Evolutionary conservation across 1,139 yeast species (phyloP), one percentile per base, ranked within the genome.

Genomic region (Yamadazyma taylorii): DNA sequence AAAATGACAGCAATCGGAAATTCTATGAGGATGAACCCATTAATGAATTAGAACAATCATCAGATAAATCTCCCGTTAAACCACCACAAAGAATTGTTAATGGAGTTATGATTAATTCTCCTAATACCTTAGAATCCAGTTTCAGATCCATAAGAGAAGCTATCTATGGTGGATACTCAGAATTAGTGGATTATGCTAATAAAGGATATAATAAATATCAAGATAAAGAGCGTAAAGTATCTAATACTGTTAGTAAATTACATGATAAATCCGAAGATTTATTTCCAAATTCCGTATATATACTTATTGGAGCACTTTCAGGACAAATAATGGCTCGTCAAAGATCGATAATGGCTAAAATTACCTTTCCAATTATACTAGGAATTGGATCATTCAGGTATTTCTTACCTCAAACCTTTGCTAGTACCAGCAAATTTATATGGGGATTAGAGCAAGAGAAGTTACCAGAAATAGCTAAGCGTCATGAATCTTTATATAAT

Each of bases 261-360:
- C 92, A 85, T 59, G 77, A 79, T 48, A 80, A 74, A 47, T 67
- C 75, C 36, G 97, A 89, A 60, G 86, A 81, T 42, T 63, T 90
- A 37, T 67, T 85, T 33, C 95, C 97, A 9, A 88, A 87, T 42
- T 64, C 83, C 4, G 64, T 87, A 19, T 89, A 86, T 54, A 71
- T 87, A 19, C 55, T 79, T 10, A 78, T 89, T 30, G 92, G 90
- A n/a, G 73, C 81, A 2, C 73, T 90, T 51, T 69, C 94, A 4
- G 97, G 97, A 36, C 78, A 87, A 21, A 81, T 92, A 34, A 58
- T 85, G 35, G 79, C 95, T 3, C 87, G 96, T 55, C 81, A 81
- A 52, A 75, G 87, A 43, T 78, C 80, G 33, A 42, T 84, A 11
- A 37, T 83, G 4, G 58, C 86, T 12, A 80, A 83, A 52, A 63